Percentiles rank a stretch among this genome's conserved stretches.
Conservation (phyloP, 495 filamentous ascomycete genomes). For the Neurospora tetraspora region DNA sequence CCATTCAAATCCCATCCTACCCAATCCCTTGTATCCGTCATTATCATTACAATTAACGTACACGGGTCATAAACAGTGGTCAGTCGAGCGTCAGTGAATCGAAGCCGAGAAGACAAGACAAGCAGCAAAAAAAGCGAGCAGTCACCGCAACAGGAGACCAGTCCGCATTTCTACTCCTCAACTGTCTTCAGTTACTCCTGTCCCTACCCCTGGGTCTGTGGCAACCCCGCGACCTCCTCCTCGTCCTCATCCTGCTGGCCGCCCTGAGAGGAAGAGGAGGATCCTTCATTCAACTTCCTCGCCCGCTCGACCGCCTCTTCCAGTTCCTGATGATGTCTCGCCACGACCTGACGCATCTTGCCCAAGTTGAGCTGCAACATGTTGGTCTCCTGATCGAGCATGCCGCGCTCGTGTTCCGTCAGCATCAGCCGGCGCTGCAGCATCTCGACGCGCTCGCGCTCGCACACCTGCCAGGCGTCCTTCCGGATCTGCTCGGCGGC, state of each 20-base stretch:
- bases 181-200: background rate
- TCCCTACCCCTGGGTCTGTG: background rate
- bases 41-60: background rate
- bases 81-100: background rate
- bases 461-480: conserved; percentile 19
- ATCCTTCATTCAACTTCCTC: conserved; percentile 2
- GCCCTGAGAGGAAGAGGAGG: background rate
- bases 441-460: conserved; percentile 16
- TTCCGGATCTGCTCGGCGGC: conserved; percentile 15
- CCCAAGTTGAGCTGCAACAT: conserved; percentile 15
- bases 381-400: conserved; percentile 14
- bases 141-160: background rate
- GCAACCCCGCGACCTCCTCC: background rate
- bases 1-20: too few species aligned
- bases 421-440: conserved; percentile 14
- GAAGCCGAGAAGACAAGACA: background rate
- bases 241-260: background rate
- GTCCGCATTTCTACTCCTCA: background rate
- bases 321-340: background rate
- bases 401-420: conserved; percentile 15
- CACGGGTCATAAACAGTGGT: background rate
- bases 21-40: background rate
- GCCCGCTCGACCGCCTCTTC: conserved; percentile 8
- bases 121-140: background rate
- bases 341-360: conserved; percentile 8